A percentile compares a stretch with the other conserved stretches of the same genome.
phyloP scores from a whole-genome alignment of 2,329 filamentous ascomycete genomes.

The Scleromitrula shiraiana region DNA sequence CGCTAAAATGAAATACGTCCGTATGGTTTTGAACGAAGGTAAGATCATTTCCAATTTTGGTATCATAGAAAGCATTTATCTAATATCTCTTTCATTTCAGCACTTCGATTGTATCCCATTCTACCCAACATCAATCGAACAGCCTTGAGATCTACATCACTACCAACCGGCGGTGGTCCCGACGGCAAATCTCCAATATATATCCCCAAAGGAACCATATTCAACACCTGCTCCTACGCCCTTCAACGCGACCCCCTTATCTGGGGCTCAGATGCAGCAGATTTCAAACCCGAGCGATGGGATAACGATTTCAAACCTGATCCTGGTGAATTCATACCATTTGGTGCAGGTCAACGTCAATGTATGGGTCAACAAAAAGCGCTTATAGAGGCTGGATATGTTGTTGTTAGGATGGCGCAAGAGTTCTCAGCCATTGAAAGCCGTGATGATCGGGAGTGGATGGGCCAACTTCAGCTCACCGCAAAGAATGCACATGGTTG shows the following conservation, averaged over 20 bases:
- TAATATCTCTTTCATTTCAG: background rate
- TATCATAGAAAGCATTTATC: background rate
- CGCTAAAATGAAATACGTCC: slow-evolving; percentile 44
- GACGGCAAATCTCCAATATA: slow-evolving; percentile 29
- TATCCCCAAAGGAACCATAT: slow-evolving; percentile 23
- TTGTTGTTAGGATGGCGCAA: slow-evolving; percentile 10
- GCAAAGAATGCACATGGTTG: background rate
- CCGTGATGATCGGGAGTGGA: background rate
- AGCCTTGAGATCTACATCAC: slow-evolving; percentile 17
- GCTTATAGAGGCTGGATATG: slow-evolving; percentile 9
- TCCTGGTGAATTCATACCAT: background rate
- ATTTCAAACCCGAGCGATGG: slow-evolving; percentile 33
- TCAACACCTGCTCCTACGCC: slow-evolving; percentile 27
- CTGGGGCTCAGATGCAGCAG: slow-evolving; percentile 31
- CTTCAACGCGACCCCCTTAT: slow-evolving; percentile 32
- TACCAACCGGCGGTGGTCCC: slow-evolving; percentile 31
- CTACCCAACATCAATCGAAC: background rate
- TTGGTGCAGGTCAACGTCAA: slow-evolving; percentile 28
- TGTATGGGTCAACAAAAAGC: slow-evolving; percentile 49
- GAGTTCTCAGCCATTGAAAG: slow-evolving; percentile 4
- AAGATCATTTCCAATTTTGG: slow-evolving; percentile 18
- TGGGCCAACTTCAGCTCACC: background rate
- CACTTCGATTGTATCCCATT: background rate
- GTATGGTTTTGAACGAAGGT: slow-evolving; percentile 49
- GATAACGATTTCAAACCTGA: slow-evolving; percentile 10